Evolutionary conservation across 257 asterid species (phyloP).

Genomic region (Solanum appendiculatum): DNA sequence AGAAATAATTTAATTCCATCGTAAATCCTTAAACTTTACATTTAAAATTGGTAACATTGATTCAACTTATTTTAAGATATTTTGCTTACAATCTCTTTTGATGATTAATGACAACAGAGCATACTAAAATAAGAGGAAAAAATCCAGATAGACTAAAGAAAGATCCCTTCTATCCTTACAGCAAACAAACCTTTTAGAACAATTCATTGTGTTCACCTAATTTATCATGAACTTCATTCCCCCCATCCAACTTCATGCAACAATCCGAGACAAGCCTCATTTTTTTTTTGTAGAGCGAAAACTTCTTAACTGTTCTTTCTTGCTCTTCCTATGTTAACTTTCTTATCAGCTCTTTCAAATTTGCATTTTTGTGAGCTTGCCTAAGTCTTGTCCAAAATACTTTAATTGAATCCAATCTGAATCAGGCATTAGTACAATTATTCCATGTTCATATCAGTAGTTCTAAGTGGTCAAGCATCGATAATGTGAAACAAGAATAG

Average conservation of each 20-base stretch:
- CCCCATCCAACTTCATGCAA: neutral
- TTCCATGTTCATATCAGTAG: neutral
- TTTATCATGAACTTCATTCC: neutral
- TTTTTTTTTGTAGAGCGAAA: neutral
- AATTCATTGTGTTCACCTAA: neutral
- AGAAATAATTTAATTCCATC: neutral
- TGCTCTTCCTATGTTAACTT: neutral
- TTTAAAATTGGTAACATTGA: neutral
- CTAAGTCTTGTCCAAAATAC: neutral
- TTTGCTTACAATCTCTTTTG: neutral
- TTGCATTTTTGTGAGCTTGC: neutral
- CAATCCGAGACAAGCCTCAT: neutral
- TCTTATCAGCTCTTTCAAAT: neutral
- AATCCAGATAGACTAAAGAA: neutral
- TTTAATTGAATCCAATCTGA: neutral
- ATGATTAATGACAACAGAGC: neutral
- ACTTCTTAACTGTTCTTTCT: neutral
- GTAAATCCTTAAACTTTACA: neutral
- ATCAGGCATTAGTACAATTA: neutral
- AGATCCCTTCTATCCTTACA: neutral
- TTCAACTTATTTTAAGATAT: neutral
- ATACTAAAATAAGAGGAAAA: neutral
- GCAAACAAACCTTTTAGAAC: neutral
- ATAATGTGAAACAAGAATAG: neutral
- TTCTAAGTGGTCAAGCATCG: neutral